A percentile compares a stretch with the other conserved stretches of the same genome.
These are phyloP conservation scores for Diversispora epigaea DNA, from an alignment of 192 early-diverging fungal genomes.

Conservation along the genomic window DNA sequence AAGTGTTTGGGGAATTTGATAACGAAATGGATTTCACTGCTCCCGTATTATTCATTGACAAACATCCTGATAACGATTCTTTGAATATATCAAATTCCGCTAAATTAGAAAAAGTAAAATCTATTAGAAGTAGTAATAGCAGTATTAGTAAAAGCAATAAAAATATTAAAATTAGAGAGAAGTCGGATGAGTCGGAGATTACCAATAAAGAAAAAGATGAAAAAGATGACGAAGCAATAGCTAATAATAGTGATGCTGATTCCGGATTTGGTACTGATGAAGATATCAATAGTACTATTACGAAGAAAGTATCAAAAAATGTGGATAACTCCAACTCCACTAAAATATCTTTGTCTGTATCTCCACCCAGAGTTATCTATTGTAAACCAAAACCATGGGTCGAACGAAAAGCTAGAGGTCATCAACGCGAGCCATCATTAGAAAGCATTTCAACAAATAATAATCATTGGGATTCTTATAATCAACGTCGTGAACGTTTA, in stretches of 20 bases:
- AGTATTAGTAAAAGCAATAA: background rate
- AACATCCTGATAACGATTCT: background rate
- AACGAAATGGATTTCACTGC: slow-evolving; percentile 44
- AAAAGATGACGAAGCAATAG: background rate
- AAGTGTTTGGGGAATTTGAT: slow-evolving; percentile 46
- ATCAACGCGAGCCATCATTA: background rate
- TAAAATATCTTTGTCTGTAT: background rate
- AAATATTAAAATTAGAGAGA: no score
- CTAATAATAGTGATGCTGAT: slow-evolving; percentile 27
- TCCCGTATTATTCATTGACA: slow-evolving; percentile 35
- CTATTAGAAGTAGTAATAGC: background rate
- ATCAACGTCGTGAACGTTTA: slow-evolving; percentile 32
- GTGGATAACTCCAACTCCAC: background rate
- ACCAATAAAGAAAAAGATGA: background rate
- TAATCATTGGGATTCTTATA: slow-evolving; percentile 30
- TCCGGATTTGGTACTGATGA: slow-evolving; percentile 31
- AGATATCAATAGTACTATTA: slow-evolving; percentile 6
- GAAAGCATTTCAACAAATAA: slow-evolving; percentile 1
- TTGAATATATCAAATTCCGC: background rate
- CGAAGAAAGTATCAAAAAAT: background rate
- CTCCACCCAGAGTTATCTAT: slow-evolving; percentile 29
- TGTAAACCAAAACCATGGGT: slow-evolving; percentile 31
- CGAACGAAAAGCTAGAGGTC: slow-evolving; percentile 11
- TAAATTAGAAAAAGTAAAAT: background rate
- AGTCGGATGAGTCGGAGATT: no score